Conservation (phyloP, 345 rosid genomes). For the Gossypium stocksii region DNA sequence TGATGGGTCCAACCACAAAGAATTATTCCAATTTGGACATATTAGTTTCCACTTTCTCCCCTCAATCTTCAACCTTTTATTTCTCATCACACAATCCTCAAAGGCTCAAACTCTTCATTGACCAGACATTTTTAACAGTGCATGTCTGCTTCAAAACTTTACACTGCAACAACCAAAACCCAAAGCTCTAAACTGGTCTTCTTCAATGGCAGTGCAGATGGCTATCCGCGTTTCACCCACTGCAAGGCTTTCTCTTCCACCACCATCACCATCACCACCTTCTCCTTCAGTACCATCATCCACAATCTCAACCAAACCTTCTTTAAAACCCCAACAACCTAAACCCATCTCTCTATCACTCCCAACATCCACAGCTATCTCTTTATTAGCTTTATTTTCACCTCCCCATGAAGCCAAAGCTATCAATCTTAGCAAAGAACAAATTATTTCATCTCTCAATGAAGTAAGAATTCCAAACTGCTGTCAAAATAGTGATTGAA, state of each 20-base stretch:
- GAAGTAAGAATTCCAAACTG: constrained; percentile 36
- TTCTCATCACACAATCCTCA: constrained; percentile 16
- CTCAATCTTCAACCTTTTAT: constrained; percentile 9
- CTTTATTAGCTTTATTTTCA: constrained; percentile 18
- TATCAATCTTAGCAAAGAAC: constrained; percentile 65
- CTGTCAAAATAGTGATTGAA: not conserved
- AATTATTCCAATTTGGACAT: not conserved
- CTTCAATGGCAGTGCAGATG: constrained; percentile 12
- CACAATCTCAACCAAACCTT: not conserved
- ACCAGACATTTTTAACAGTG: not conserved
- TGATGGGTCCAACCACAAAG: not conserved
- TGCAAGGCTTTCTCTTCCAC: constrained; percentile 14
- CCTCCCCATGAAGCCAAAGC: constrained; percentile 54
- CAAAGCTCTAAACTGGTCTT: too few species aligned
- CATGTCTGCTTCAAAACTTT: not conserved
- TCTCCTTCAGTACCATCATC: not conserved
- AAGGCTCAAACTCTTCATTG: not conserved
- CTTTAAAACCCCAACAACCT: not conserved
- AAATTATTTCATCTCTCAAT: constrained; percentile 74
- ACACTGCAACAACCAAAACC: not conserved
- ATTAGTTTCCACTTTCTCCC: not conserved
- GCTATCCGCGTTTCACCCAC: constrained; percentile 13
- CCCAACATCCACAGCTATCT: not conserved
- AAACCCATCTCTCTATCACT: constrained; percentile 1
- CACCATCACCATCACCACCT: not conserved